Base-by-base conservation (phyloP, 202 grass and related monocot species). In the Zoysia matrella region DNA sequence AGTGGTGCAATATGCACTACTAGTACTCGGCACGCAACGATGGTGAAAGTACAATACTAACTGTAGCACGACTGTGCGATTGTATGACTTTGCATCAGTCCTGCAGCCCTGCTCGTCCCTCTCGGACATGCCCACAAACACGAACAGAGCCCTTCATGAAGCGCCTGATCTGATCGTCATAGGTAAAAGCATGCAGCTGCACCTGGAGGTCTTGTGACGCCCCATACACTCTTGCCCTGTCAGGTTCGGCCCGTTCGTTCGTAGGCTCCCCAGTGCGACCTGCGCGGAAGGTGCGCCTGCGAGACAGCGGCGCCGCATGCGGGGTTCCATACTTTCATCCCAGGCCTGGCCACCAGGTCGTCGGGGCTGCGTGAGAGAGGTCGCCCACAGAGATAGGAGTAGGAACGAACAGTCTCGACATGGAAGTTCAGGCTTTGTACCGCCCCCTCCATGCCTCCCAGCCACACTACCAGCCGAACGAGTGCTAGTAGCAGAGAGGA, bases 101-200 rank as follows among this genome's bases (percentile, higher is more conserved):
- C 39, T 18, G 16, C 9, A 2, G 1, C 65, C 52, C 54, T 65
- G 51, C 72, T 64, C 44, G 9, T 72, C 66, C 54, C 55, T 40
- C 67, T 39, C 53, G 62, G 86, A 69, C 86, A 58, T 56, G 53
- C 1, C 30, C 30, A 36, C 53, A 88, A 60, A 58, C 85, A 72
- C 10, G 57, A 36, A 36, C 30, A 36, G 30, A 36, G 30, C 30
- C 30, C 30, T 36, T 36, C 4, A 51, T 40, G 12, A 7, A 65
- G 30, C 45, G 47, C 60, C 55, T 49, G 50, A 83, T 78, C 45
- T 5, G 60, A 80, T 74, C 30, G 30, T 36, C 30, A 36, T 36
- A 36, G 30, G 30, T 36, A 36, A 36, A 36, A 36, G 30, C 30
- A 36, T 36, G 47, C 55, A 6, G 22, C 51, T 13, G 73, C 77